Percentiles rank a stretch among this genome's conserved stretches.
Evolutionary conservation across 2,329 filamentous ascomycete genomes (phyloP).

Genomic region (Fusarium sp.): DNA sequence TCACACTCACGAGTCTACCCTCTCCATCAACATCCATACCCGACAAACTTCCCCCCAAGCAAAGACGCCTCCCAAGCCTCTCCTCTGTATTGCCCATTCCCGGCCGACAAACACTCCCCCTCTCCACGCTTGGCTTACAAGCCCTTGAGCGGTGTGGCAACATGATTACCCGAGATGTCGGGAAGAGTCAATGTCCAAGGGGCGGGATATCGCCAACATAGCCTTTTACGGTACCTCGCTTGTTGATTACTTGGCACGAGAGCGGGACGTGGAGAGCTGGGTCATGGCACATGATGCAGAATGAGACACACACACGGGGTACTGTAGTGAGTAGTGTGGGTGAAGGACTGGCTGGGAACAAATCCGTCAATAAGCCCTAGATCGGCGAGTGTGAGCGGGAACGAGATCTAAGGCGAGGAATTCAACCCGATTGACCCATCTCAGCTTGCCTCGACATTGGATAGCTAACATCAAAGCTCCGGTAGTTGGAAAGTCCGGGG

Average conservation of each 20-base stretch:
- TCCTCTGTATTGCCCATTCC: not conserved
- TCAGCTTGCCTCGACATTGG: not conserved
- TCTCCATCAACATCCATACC: not conserved
- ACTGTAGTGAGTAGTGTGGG: conserved; percentile 2
- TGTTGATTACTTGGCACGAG: not conserved
- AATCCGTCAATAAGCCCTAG: conserved; percentile 7
- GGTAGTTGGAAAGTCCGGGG: not conserved
- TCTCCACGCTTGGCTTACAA: not conserved
- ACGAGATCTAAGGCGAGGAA: conserved; percentile 19
- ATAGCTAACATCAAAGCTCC: not conserved
- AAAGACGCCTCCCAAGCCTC: not conserved
- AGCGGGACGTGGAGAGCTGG: not conserved
- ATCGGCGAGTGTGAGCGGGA: conserved; percentile 31
- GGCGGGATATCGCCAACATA: not conserved
- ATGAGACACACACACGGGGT: not conserved
- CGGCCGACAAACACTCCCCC: not conserved
- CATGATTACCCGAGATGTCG: not conserved
- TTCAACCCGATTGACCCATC: conserved; percentile 25
- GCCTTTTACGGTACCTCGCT: conserved; percentile 7
- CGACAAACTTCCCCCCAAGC: not conserved
- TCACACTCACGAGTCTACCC: not conserved
- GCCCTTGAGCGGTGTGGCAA: conserved; percentile 4
- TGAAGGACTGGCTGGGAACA: conserved; percentile 20
- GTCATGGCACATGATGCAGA: conserved; percentile 10
- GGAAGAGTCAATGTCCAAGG: not conserved